Base-by-base conservation (phyloP, 768 basidiomycete genomes). In the Leucogyrophana mollusca region DNA sequence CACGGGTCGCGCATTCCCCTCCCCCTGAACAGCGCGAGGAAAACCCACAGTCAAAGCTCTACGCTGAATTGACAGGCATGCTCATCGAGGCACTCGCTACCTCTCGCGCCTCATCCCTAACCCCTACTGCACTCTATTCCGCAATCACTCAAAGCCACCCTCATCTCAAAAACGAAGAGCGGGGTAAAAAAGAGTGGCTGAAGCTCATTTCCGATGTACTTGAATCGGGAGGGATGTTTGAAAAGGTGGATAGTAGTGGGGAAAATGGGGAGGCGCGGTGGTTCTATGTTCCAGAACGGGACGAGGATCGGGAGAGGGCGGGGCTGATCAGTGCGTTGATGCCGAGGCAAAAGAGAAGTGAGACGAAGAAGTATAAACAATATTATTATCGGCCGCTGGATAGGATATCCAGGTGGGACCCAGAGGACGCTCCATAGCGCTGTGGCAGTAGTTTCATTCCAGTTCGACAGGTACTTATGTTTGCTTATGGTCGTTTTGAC, bases 321-420 rank as follows among this genome's bases (percentile, higher is more conserved):
- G 61, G 70, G 53, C 63, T 88, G 49, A 77, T 90, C 46, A 64
- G 71, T 56, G 82, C 79, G 50, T 80, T 87, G 73, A 87, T 87
- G 85, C 85, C 85, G 2, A 78, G 85, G 11, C 85, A 73, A 45
- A 90, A 89, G 66, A 69, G 88, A 44, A 82, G 68, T 38, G 85
- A 80, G 65, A 90, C 87, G 61, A 89, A 85, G 75, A 85, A 88
- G 67, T 86, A 84, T 51, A 90, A 90, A 63, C 85, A 88, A 61
- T 91, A 91, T 67, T 91, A 90, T 66, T 90, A 82, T 68, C 73
- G 75, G 22, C 88, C 88, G 8, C 65, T 90, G 49, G 83, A 69
- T 23, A 89, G 85, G 67, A 81, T 85, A 18, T 78, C 80, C 35
- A 70, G 79, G 55, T 89, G 86, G 86, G 85, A 89, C 62, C 71